phyloP scores from a whole-genome alignment of 768 basidiomycete genomes.

The Auriscalpium microsporum region DNA sequence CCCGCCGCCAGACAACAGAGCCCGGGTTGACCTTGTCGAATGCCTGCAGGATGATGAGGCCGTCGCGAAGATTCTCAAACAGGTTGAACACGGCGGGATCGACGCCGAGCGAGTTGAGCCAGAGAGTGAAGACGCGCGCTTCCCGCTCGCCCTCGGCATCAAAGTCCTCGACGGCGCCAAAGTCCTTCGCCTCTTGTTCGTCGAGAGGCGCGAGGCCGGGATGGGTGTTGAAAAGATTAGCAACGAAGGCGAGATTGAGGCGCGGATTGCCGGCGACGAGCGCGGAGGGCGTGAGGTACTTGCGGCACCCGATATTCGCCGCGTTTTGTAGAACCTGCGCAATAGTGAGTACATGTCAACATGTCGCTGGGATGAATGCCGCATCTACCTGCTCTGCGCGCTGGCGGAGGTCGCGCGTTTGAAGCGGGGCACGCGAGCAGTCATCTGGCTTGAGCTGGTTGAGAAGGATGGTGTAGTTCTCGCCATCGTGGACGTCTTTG shows the following conservation, averaged over 20 bases:
- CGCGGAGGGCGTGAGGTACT: constrained; percentile 89
- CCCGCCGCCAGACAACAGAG: constrained; percentile 88
- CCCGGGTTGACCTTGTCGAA: constrained; percentile 95
- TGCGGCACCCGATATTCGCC: constrained; percentile 86
- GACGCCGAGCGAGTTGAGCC: constrained; percentile 96
- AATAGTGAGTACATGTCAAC: not conserved
- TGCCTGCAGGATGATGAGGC: constrained; percentile 84
- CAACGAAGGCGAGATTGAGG: constrained; percentile 95
- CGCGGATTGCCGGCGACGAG: constrained; percentile 93
- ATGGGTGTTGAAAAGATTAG: constrained; percentile 97
- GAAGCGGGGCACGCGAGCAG: constrained; percentile 85
- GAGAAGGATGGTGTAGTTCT: constrained; percentile 94
- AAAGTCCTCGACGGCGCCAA: constrained; percentile 89
- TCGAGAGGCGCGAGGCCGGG: constrained; percentile 93
- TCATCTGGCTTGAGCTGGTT: constrained; percentile 93
- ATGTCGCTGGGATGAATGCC: not conserved
- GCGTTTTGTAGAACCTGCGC: constrained; percentile 83
- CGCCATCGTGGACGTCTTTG: constrained; percentile 92
- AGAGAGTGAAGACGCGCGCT: constrained; percentile 94
- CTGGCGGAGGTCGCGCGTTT: constrained; percentile 71
- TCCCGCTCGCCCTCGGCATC: constrained; percentile 99
- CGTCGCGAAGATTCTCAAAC: constrained; percentile 94
- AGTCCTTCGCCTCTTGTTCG: constrained; percentile 87
- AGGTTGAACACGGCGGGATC: constrained; percentile 95
- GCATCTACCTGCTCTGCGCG: constrained; percentile 71